Conservation (phyloP, 257 asterid species). For the Nicotiana obtusifolia region DNA sequence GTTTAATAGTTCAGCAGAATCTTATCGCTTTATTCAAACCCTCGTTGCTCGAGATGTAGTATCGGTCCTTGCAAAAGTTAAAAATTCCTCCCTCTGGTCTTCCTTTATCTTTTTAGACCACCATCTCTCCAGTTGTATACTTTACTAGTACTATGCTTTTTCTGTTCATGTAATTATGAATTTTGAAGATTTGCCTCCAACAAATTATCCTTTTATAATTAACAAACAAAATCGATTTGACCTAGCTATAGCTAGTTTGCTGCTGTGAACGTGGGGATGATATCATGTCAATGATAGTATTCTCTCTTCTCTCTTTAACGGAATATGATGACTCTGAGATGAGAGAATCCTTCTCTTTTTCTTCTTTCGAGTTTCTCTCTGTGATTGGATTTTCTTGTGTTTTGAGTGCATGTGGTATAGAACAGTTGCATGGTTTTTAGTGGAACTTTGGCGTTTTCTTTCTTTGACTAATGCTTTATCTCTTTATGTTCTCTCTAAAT, state of each 20-base stretch:
- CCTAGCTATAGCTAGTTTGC: neutral
- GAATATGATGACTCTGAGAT: neutral
- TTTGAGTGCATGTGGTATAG: neutral
- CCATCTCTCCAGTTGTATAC: neutral
- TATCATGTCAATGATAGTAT: constrained; percentile 1
- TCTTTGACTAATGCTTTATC: constrained; percentile 1
- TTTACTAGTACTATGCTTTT: neutral
- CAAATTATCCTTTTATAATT: neutral
- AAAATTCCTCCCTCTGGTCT: constrained; percentile 1
- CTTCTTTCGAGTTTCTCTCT: neutral
- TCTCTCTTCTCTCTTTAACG: neutral
- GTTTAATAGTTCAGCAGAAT: neutral
- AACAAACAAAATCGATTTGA: neutral
- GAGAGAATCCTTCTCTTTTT: constrained; percentile 3
- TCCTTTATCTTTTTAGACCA: constrained; percentile 26
- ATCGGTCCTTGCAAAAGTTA: constrained; percentile 32
- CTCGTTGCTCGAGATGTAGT: constrained; percentile 11
- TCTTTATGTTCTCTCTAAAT: neutral
- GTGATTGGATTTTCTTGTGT: constrained; percentile 6
- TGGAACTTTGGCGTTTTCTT: constrained; percentile 35
- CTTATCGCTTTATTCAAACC: constrained; percentile 23
- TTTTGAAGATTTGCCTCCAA: neutral
- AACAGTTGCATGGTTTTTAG: constrained; percentile 32
- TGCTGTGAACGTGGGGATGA: constrained; percentile 9
- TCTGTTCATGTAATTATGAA: neutral